A percentile compares a stretch with the other conserved stretches of the same genome.
phyloP scores from a whole-genome alignment of 1,284 basidiomycete species.

The Puccinia triticina region DNA sequence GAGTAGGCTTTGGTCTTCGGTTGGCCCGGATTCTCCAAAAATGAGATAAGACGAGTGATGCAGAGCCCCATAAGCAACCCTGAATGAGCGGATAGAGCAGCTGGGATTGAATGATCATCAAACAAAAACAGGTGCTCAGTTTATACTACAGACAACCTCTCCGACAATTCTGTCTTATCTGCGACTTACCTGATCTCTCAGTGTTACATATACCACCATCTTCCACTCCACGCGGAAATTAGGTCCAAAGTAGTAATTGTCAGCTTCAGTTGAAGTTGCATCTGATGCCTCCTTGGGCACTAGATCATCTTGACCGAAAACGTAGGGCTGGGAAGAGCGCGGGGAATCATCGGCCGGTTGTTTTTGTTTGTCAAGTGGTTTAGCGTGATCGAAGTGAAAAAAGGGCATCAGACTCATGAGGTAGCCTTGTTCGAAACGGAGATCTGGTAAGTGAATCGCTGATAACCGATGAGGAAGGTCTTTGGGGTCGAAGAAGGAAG shows the following conservation, averaged over 20 bases:
- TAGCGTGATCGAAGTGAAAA: constrained; percentile 24
- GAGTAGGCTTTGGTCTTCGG: background rate
- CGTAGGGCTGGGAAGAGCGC: background rate
- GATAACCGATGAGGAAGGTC: background rate
- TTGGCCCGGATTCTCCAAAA: constrained; percentile 1
- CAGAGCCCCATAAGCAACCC: constrained; percentile 44
- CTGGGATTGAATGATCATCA: background rate
- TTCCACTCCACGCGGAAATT: constrained; percentile 46
- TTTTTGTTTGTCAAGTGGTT: background rate
- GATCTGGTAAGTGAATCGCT: constrained; percentile 30
- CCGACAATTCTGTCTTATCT: background rate
- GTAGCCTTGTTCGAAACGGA: constrained; percentile 49
- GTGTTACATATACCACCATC: constrained; percentile 36
- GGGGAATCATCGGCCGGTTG: background rate
- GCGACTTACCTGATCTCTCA: constrained; percentile 42
- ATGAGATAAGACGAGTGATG: constrained; percentile 25
- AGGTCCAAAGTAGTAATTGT: constrained; percentile 38
- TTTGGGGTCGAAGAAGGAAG: constrained; percentile 27
- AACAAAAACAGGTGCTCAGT: background rate
- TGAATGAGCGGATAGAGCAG: constrained; percentile 40
- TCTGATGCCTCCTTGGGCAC: background rate
- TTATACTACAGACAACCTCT: background rate
- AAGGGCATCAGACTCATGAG: constrained; percentile 44
- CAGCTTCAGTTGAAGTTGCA: background rate
- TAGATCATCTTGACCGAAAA: background rate